Evolutionary conservation across 805 yeast species (phyloP).

Genomic region (Lachancea nothofagi): DNA sequence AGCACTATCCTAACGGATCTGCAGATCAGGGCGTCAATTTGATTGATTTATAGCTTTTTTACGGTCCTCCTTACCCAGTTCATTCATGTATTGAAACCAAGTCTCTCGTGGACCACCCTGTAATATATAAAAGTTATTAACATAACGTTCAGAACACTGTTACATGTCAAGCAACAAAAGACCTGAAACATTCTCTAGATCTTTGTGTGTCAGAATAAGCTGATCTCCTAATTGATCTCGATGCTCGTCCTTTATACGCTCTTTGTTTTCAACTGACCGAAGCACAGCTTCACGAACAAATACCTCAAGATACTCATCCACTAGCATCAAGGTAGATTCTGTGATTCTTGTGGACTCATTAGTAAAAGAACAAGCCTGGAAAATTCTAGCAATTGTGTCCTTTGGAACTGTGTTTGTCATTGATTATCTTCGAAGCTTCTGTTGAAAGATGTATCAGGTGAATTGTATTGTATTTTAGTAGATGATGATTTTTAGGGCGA

Average conservation of each 20-base stretch:
- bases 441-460: too few relatives aligned
- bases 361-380: conserved; percentile 20
- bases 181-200: conserved; percentile 30
- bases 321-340: conserved; percentile 17
- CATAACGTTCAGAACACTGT: not conserved
- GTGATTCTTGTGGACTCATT: conserved; percentile 21
- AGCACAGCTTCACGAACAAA: conserved; percentile 29
- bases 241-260: conserved; percentile 8
- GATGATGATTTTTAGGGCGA: conserved; percentile 1
- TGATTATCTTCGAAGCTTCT: too few relatives aligned
- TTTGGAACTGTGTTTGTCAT: conserved; percentile 9
- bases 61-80: not conserved
- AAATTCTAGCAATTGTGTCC: conserved; percentile 23
- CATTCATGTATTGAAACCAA: too few relatives aligned
- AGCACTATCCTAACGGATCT: conserved; percentile 6
- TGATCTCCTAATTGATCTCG: conserved; percentile 6
- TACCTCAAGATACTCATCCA: conserved; percentile 26
- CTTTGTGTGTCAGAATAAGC: conserved; percentile 21
- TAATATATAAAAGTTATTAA: conserved; percentile 3
- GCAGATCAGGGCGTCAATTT: conserved; percentile 29
- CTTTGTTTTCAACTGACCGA: conserved; percentile 26
- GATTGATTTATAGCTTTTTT: conserved; percentile 24
- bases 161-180: conserved; percentile 30
- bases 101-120: not conserved
- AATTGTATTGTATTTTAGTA: conserved; percentile 5